Percentiles rank a stretch among this genome's conserved stretches.
These are phyloP conservation scores for Chaetomiaceae sp. DNA, from an alignment of 2,329 filamentous ascomycete species.

Conservation along the genomic window DNA sequence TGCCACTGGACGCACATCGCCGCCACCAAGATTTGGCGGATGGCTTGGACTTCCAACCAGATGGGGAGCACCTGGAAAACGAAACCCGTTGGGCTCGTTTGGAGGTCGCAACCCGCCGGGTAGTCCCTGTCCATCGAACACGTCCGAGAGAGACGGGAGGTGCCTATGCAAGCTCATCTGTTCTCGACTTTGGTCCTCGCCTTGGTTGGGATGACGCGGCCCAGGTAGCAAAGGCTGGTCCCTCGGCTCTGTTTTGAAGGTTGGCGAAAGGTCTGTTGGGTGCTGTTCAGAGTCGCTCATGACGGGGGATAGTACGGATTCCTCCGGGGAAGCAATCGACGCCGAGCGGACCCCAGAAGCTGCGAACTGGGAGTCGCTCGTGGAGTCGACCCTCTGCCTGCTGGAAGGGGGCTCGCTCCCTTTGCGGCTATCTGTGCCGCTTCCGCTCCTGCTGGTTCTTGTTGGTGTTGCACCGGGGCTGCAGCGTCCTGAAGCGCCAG, in stretches of 20 bases:
- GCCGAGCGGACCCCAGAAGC: constrained; percentile 34
- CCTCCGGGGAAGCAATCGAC: constrained; percentile 39
- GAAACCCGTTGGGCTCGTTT: constrained; percentile 22
- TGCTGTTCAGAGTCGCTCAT: constrained; percentile 34
- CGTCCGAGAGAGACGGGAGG: constrained; percentile 45
- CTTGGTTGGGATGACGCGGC: constrained; percentile 26
- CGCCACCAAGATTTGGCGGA: constrained; percentile 26
- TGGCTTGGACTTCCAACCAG: constrained; percentile 26
- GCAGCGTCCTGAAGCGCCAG: constrained; percentile 32
- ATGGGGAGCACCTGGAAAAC: constrained; percentile 13
- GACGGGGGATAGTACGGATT: constrained; percentile 41
- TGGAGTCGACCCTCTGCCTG: constrained; percentile 44
- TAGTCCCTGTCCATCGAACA: constrained; percentile 38
- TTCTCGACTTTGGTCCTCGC: constrained; percentile 29
- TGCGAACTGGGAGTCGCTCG: constrained; percentile 42
- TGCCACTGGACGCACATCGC: constrained; percentile 35
- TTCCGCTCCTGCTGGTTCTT: constrained; percentile 37
- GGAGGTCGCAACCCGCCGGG: constrained; percentile 14
- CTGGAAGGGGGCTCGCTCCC: constrained; percentile 46
- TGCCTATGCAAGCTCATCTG: constrained; percentile 31
- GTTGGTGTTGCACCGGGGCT: constrained; percentile 39
- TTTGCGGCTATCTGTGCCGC: constrained; percentile 43
- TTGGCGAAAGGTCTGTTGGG: constrained; percentile 28
- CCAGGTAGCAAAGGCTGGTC: constrained; percentile 24
- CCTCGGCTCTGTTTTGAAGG: constrained; percentile 24